A percentile compares a stretch with the other conserved stretches of the same genome.
Evolutionary conservation across 2,329 filamentous ascomycete species (phyloP).

Genomic region (Sarocladium kiliense): DNA sequence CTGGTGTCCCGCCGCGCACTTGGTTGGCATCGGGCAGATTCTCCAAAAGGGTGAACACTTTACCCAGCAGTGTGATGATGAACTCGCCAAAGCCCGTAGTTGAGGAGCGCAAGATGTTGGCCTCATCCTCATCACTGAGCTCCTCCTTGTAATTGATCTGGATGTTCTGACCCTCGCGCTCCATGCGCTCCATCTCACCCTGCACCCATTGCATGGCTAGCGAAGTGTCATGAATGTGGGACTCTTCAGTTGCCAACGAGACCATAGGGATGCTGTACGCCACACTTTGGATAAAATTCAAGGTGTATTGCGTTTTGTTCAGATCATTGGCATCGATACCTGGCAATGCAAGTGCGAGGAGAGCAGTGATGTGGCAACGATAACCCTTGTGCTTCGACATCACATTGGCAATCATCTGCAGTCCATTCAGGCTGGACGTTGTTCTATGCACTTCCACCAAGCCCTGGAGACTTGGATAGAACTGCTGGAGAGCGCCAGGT

Average conservation of each 20-base stretch:
- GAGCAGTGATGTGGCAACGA: constrained; percentile 87
- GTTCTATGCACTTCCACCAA: constrained; percentile 96
- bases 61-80: constrained; percentile 80
- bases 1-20: constrained; percentile 83
- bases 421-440: constrained; percentile 82
- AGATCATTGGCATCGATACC: constrained; percentile 97
- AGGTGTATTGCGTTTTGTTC: constrained; percentile 89
- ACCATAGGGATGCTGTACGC: constrained; percentile 94
- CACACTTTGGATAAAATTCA: constrained; percentile 92
- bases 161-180: constrained; percentile 77
- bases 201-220: constrained; percentile 92
- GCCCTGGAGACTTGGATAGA: constrained; percentile 95
- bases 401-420: constrained; percentile 87
- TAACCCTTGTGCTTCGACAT: constrained; percentile 95
- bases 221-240: constrained; percentile 65
- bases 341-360: constrained; percentile 87
- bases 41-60: constrained; percentile 91
- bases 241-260: constrained; percentile 57
- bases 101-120: constrained; percentile 83
- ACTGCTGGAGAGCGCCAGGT: constrained; percentile 87
- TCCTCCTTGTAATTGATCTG: constrained; percentile 80
- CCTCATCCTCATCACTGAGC: constrained; percentile 80
- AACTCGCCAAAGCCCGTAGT: constrained; percentile 94
- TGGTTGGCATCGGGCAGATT: constrained; percentile 89
- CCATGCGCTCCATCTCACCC: constrained; percentile 89